Conservation (phyloP, 768 basidiomycete species). For the Boletus subcaerulescens region DNA sequence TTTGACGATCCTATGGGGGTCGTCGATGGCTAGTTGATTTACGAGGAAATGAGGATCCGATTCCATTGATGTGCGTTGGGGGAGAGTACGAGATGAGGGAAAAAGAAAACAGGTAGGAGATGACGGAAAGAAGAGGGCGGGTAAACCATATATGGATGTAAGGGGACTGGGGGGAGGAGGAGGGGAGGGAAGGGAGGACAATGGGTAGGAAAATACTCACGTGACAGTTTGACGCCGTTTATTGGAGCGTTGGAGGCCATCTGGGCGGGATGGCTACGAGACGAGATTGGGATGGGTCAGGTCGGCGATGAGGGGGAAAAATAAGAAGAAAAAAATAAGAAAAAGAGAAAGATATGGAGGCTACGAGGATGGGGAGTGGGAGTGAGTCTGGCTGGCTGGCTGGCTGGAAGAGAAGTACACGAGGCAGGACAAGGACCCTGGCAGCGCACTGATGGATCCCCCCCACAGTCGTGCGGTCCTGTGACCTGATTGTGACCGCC, state of each 20-base stretch:
- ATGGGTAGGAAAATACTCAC: constrained; percentile 46
- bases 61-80: constrained; percentile 22
- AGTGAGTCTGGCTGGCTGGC: not conserved
- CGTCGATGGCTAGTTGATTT: constrained; percentile 70
- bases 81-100: constrained; percentile 31
- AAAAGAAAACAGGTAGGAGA: constrained; percentile 35
- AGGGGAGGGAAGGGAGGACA: constrained; percentile 13
- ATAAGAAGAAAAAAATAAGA: not conserved
- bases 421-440: constrained; percentile 26
- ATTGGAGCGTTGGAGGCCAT: constrained; percentile 80
- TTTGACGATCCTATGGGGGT: constrained; percentile 94
- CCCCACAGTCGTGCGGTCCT: constrained; percentile 21
- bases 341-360: not conserved
- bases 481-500: constrained; percentile 28
- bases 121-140: constrained; percentile 23
- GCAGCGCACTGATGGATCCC: constrained; percentile 22
- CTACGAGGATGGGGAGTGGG: constrained; percentile 7
- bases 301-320: constrained; percentile 12
- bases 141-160: constrained; percentile 29
- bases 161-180: constrained; percentile 13
- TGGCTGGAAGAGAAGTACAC: constrained; percentile 8
- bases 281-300: constrained; percentile 8
- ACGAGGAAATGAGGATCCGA: constrained; percentile 23
- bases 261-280: constrained; percentile 19
- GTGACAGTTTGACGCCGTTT: constrained; percentile 84